Evolutionary conservation across 2,329 filamentous ascomycete species (phyloP).

Genomic region (Phoma herbarum): DNA sequence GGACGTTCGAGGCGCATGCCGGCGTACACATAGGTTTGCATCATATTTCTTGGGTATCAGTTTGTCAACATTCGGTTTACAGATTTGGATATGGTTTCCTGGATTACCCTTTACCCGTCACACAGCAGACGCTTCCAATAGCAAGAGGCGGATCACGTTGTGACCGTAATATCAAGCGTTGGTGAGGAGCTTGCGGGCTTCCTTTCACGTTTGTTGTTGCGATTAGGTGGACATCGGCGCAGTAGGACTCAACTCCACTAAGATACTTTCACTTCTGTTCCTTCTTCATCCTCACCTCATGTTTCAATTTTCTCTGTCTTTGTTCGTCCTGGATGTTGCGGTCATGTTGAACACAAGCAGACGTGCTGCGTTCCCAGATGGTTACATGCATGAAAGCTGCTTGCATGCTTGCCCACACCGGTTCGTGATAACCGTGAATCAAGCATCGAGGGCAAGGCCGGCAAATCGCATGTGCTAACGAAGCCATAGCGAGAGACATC

Average conservation of each 20-base stretch:
- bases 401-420: neutral
- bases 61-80: slow-evolving; percentile 16
- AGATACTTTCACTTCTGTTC: neutral
- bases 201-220: neutral
- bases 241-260: neutral
- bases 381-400: neutral
- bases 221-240: neutral
- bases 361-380: neutral
- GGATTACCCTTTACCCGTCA: slow-evolving; percentile 10
- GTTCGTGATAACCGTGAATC: neutral
- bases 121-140: neutral
- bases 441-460: neutral
- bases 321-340: neutral
- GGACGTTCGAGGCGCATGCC: slow-evolving; percentile 37
- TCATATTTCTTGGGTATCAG: slow-evolving; percentile 26
- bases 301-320: neutral
- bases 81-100: slow-evolving; percentile 24
- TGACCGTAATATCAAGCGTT: too few species aligned
- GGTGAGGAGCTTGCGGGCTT: neutral
- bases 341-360: too few species aligned
- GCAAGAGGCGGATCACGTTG: neutral
- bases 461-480: neutral
- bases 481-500: neutral
- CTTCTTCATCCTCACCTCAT: neutral
- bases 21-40: slow-evolving; percentile 32